Evolutionary conservation across 2,329 filamentous ascomycete genomes (phyloP), one percentile per base, ranked within the genome.

Genomic region (Fusarium sp.): DNA sequence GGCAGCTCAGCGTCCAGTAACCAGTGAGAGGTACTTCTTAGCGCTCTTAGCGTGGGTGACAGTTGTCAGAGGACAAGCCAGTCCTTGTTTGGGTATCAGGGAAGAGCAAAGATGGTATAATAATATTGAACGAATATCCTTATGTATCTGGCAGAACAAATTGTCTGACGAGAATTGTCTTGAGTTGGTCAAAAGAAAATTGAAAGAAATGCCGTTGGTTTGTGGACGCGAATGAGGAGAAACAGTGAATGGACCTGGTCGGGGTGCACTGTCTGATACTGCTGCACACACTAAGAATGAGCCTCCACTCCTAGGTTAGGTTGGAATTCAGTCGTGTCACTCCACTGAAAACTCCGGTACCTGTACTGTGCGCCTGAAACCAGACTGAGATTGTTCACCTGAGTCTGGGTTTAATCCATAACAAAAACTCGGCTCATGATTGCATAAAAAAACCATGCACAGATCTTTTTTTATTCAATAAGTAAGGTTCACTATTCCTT

Each of bases 41-140:
- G 56, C 48, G 66, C 46, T 55, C 18, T 56, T 68, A 66, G 56
- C 65, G 66, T 58, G 23, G 14, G 50, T 69, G 65, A 58, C 66
- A 68, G 59, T 40, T 66, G 66, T 52, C 61, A 64, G 37, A 43
- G 43, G 31, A 66, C 54, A 69, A 53, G 50, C 42, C 40, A 61
- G 43, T 39, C 14, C 27, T 29, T 42, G 31, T 48, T 27, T 21
- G 27, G 18, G 11, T 27, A 46, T 50, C 13, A 33, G 17, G 15
- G 17, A 37, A 33, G n/a, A 35, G 39, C 20, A 42, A 25, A 42
- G 25, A 14, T 33, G 15, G n/a, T 42, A 46, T 36, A 41, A 31
- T 40, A 42, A n/a, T 29, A 21, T 36, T 8, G 23, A 36, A 36
- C 6, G 23, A 36, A 36, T 37, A 18, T 27, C 37, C 11, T 29